Evolutionary conservation across 2,329 filamentous ascomycete species (phyloP), one percentile per base, ranked within the genome.

Genomic region (Coniella lustricola): DNA sequence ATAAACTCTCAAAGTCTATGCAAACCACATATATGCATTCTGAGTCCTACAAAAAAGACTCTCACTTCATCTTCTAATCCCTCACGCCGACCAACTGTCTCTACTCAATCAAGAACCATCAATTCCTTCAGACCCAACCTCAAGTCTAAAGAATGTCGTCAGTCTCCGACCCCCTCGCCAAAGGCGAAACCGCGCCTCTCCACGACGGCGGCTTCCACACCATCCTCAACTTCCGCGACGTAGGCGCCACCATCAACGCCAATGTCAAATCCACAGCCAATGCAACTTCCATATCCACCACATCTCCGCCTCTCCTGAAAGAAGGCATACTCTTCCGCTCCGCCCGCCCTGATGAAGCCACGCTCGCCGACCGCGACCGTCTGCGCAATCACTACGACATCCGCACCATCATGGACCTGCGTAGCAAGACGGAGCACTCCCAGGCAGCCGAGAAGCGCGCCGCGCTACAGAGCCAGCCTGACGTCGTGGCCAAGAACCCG

Each of bases 381-480:
- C 72, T 95, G 10, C 65, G 70, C 9, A 66, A 81, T 7, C 73
- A 80, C 29, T 75, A 84, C 56, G 73, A 77, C 18, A 77, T 95
- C 54, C 78, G 74, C 55, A 87, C 82, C 2, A 77, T 95, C 35
- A 76, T 95, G 51, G 90, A 95, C 67, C 70, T 95, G 10, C 79
- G 90, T 48, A 87, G 88, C 53, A 81, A 84, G 81, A 88, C 86
- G 18, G 87, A 91, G 64, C 84, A 88, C 59, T 71, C 80, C 54
- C 79, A 82, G 60, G 82, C 85, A 59, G 75, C 78, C 12, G 72
- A 79, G 50, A 87, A 84, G 62, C 76, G 76, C 25, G 63, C 74
- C 43, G 67, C 71, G 4, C 70, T 73, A 52, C 61, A 72, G 42
- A 63, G 66, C 43, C 58, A 65, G 7, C 71, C 73, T 3, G 67